Conservation (phyloP, 176 grass and related monocot genomes). For the Bothriochloa decipiens region DNA sequence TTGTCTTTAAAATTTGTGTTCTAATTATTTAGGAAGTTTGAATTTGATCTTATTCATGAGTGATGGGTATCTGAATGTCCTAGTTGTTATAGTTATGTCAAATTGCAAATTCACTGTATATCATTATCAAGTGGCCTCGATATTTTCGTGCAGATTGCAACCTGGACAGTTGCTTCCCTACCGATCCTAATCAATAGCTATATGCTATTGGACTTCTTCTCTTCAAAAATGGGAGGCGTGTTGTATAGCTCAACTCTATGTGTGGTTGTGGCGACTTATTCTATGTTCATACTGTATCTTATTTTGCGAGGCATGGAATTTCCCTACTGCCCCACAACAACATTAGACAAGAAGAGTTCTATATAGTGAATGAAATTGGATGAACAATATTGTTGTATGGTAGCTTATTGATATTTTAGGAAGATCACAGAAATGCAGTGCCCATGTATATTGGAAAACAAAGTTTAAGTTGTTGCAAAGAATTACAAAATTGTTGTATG, state of each 20-base stretch:
- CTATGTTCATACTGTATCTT: conserved; percentile 42
- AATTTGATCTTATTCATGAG: neutral
- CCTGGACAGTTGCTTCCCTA: conserved; percentile 65
- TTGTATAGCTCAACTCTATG: conserved; percentile 54
- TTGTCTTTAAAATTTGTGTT: neutral
- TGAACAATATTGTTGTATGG: neutral
- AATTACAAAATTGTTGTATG: neutral
- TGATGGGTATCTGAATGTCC: neutral
- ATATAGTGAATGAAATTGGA: neutral
- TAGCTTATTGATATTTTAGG: neutral
- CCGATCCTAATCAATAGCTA: conserved; percentile 82
- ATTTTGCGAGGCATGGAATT: conserved; percentile 43
- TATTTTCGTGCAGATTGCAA: conserved; percentile 57
- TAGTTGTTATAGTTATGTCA: neutral
- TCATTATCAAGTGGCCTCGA: neutral
- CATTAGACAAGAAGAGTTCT: neutral
- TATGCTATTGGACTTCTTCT: conserved; percentile 84
- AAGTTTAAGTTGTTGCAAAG: neutral
- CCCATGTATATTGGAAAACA: neutral
- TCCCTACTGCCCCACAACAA: neutral
- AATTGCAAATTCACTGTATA: neutral
- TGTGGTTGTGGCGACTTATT: conserved; percentile 37
- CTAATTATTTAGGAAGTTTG: neutral
- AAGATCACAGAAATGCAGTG: neutral
- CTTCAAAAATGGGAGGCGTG: conserved; percentile 50